Evolutionary conservation across 225 moss, liverwort and hornwort species (phyloP), one percentile per base, ranked within the genome.

Genomic region (Climacium dendroides): DNA sequence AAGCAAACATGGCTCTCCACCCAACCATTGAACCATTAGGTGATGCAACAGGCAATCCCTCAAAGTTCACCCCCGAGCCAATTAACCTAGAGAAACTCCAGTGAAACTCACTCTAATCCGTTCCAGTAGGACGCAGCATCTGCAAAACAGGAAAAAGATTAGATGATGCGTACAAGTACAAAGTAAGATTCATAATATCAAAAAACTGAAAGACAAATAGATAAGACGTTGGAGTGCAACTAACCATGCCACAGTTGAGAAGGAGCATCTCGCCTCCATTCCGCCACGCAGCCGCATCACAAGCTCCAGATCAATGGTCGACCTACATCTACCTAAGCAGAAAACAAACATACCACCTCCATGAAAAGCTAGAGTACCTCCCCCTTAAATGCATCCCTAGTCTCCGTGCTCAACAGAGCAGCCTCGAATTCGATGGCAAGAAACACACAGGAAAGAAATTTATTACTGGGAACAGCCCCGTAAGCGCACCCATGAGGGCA

Each of bases 291-390:
- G 54, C 88, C 72, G 47, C 87, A 72, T 30, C 81, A 48, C 35
- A 76, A 64, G 89, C 87, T 91, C 84, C 89, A 84, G 66, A 69
- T 45, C 62, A 85, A 61, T 70, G 64, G 87, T 77, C 39, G 81
- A 81, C 84, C 89, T 91, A 91, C 65, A 91, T 79, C 89, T 89
- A 91, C 87, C 87, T 89, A 76, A 89, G 87, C 89, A 91, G 62
- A 79, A 89, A 66, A 91, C 87, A 91, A 87, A 91, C 89, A 91
- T 87, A 89, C 91, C 91, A 91, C 89, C 91, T 91, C 91, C 89
- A 91, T 91, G 89, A 91, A 91, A 91, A 86, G 91, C 86, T 91
- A 89, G 57, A 79, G 86, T 79, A 60, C 86, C 83, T 78, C 65
- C 23, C 47, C 50, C 37, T 59, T 10, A 9, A 74, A 41, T 86